These are phyloP conservation scores for Xylaria scruposa DNA, from an alignment of 495 filamentous ascomycete genomes.

Conservation along the genomic window DNA sequence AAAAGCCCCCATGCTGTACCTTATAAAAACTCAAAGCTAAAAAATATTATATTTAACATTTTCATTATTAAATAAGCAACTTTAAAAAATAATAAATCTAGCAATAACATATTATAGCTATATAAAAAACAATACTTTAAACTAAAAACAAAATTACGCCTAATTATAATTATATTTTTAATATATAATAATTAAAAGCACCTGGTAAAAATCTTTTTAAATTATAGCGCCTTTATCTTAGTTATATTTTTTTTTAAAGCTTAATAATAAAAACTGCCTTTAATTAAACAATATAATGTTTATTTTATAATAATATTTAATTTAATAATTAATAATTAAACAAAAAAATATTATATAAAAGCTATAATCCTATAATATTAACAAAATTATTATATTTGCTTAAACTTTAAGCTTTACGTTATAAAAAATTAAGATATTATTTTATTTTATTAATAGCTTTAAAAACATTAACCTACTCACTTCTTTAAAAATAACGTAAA, in stretches of 20 bases:
- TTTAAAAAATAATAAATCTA: too few species aligned
- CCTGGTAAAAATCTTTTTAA: not conserved
- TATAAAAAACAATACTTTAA: too few species aligned
- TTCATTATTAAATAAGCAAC: too few species aligned
- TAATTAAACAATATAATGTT: not conserved
- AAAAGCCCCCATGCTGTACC: too few species aligned
- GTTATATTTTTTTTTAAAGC: not conserved
- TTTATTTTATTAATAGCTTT: not conserved
- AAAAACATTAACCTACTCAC: too few species aligned
- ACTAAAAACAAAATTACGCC: too few species aligned
- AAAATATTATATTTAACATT: too few species aligned
- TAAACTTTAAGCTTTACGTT: not conserved
- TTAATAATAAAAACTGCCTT: not conserved
- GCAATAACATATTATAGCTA: too few species aligned
- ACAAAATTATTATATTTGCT: not conserved
- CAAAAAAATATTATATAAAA: constrained; percentile 5
- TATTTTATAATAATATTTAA: not conserved
- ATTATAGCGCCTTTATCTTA: not conserved
- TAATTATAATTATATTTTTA: not conserved
- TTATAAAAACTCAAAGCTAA: too few species aligned
- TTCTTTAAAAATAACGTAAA: too few species aligned
- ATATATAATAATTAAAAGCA: not conserved
- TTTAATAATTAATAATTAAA: not conserved
- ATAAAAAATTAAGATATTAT: not conserved
- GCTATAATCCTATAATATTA: not conserved